Evolutionary conservation across 495 filamentous ascomycete species (phyloP).

Genomic region (Lasiosphaeria hispida): DNA sequence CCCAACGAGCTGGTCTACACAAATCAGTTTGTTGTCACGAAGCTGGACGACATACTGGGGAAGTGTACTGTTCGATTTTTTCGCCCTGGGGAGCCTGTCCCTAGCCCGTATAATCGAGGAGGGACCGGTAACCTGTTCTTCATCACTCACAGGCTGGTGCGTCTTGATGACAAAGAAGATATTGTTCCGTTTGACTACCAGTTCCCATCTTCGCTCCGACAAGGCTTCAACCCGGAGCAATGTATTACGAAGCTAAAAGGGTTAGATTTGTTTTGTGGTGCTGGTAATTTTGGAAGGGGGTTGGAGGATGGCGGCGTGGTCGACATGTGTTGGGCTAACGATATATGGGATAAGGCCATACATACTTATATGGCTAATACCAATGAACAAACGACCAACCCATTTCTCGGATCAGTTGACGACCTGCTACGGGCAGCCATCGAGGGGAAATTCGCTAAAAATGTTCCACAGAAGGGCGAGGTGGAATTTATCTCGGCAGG

Average conservation of each 20-base stretch:
- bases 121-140: slow-evolving; percentile 65
- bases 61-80: slow-evolving; percentile 61
- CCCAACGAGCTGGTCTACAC: slow-evolving; percentile 68
- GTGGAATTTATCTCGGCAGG: slow-evolving; percentile 70
- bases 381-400: slow-evolving; percentile 28
- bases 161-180: background rate
- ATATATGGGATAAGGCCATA: slow-evolving; percentile 59
- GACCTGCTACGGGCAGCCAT: slow-evolving; percentile 60
- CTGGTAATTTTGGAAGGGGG: slow-evolving; percentile 70
- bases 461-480: slow-evolving; percentile 55
- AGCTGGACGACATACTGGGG: slow-evolving; percentile 42
- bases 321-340: slow-evolving; percentile 61
- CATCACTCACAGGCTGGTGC: slow-evolving; percentile 43
- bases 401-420: slow-evolving; percentile 68
- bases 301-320: slow-evolving; percentile 69
- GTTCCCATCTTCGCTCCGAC: slow-evolving; percentile 40
- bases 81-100: slow-evolving; percentile 40
- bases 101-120: slow-evolving; percentile 59
- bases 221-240: slow-evolving; percentile 53
- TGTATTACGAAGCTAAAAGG: slow-evolving; percentile 44
- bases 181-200: slow-evolving; percentile 27
- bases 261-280: slow-evolving; percentile 70
- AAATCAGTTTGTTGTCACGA: slow-evolving; percentile 40
- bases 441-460: slow-evolving; percentile 39
- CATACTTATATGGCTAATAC: slow-evolving; percentile 67